A percentile compares a stretch with the other conserved stretches of the same genome.
Conservation (phyloP, 768 basidiomycete genomes). For the Tulasnella sp. region DNA sequence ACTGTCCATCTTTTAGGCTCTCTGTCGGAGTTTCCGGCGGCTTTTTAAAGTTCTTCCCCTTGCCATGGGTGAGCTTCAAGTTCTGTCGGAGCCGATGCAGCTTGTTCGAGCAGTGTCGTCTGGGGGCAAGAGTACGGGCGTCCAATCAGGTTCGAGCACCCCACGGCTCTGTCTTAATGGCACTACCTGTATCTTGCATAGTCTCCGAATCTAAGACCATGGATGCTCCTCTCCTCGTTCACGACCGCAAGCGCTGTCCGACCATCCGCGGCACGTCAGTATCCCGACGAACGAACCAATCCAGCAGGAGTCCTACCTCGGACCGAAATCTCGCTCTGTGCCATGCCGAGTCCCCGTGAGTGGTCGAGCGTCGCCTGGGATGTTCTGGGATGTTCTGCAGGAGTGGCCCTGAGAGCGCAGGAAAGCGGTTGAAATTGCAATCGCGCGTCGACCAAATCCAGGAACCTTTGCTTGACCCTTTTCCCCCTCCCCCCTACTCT, state of each 20-base stretch:
- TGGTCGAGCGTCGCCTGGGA: background rate
- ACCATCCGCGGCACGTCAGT: too few species aligned
- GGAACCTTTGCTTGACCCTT: slow-evolving; percentile 21
- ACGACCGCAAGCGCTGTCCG: slow-evolving; percentile 73
- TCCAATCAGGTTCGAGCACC: background rate
- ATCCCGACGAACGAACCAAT: too few species aligned
- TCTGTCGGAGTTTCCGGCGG: slow-evolving; percentile 66
- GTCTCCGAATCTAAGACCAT: slow-evolving; percentile 90
- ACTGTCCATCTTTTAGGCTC: slow-evolving; percentile 86
- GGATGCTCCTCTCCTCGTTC: slow-evolving; percentile 87
- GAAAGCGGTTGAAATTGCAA: slow-evolving; percentile 12
- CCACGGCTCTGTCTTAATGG: background rate
- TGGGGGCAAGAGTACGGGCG: slow-evolving; percentile 42
- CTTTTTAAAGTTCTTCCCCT: slow-evolving; percentile 89
- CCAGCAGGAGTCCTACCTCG: slow-evolving; percentile 25
- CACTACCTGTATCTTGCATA: slow-evolving; percentile 74
- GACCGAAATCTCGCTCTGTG: slow-evolving; percentile 3
- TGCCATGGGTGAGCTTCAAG: slow-evolving; percentile 84
- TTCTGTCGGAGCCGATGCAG: slow-evolving; percentile 85
- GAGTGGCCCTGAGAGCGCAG: background rate
- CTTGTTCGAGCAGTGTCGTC: slow-evolving; percentile 90
- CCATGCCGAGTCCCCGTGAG: background rate
- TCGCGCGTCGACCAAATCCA: slow-evolving; percentile 15
- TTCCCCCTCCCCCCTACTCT: background rate
- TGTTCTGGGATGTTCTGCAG: slow-evolving; percentile 24